A percentile compares a stretch with the other conserved stretches of the same genome.
Evolutionary conservation across 2,329 filamentous ascomycete genomes (phyloP).

Genomic region (Fusarium cicatricum): DNA sequence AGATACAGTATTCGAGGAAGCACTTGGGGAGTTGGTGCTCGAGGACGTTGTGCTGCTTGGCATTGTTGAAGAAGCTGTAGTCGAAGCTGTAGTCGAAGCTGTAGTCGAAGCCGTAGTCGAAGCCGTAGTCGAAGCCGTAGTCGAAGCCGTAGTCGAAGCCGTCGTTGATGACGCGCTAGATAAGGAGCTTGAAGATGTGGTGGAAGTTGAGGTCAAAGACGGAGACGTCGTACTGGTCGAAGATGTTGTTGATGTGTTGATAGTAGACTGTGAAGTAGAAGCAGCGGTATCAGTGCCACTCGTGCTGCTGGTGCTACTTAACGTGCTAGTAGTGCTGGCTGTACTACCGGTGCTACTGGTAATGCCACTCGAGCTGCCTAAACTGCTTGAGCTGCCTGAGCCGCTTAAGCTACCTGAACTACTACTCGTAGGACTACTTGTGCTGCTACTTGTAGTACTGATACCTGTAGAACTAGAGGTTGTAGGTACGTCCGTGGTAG

Average conservation of each 20-base stretch:
- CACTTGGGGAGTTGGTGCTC: background rate
- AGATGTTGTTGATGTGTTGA: background rate
- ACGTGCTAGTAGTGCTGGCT: no score
- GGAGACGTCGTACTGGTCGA: background rate
- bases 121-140: no score
- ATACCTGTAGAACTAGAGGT: background rate
- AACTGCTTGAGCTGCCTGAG: background rate
- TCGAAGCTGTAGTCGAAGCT: background rate
- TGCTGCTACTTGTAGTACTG: background rate
- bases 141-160: background rate
- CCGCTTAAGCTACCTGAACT: background rate
- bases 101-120: background rate
- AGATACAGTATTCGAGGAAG: background rate
- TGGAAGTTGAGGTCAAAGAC: background rate
- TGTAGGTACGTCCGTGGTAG: background rate
- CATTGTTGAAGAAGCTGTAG: background rate
- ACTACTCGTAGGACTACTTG: background rate
- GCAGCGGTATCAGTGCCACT: no score
- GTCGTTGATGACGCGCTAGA: conserved; percentile 5
- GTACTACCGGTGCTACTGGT: background rate
- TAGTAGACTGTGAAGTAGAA: background rate
- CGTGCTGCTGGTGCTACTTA: background rate
- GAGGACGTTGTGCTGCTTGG: background rate
- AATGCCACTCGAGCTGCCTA: no score
- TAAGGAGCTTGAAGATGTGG: background rate